Evolutionary conservation across 768 basidiomycete genomes (phyloP), one percentile per base, ranked within the genome.

Genomic region (Pleurotus giganteus): DNA sequence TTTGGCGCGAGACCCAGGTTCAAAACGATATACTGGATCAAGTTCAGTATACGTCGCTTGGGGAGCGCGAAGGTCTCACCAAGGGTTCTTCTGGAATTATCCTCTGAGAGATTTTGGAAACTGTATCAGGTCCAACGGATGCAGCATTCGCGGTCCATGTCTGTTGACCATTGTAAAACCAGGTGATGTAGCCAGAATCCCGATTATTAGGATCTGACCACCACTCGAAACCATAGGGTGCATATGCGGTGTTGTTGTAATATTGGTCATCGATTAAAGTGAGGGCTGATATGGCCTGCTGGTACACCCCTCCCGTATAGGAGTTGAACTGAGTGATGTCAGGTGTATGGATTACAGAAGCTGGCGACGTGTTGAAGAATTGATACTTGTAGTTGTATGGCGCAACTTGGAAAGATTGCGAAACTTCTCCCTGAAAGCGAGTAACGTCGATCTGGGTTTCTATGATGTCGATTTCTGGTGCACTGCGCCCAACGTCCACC

Each of bases 81-180:
- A 98, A 88, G 2, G 97, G 96, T 67, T 99, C 97, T 64, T 95
- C 91, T 4, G 93, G 77, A 54, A 98, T 84, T 13, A 94, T 63
- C 29, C 95, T 77, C 61, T 79, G 74, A 31, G 80, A 75, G 46
- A 98, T 76, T 53, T 85, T 58, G 0, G 81, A 73, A 3, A 60
- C 64, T 0, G 79, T 21, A 69, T 94, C 86, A 2, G 93, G 71
- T 3, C 83, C 88, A n/a, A 94, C 70, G 2, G 90, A 74, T 2
- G 71, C 75, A 1, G 89, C 71, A 8, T 80, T 83, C 43, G 89
- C 69, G 27, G 77, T 85, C 94, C 95, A 98, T 0, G 88, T 79
- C 63, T 79, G 70, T 34, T 74, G 58, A 4, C 83, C 86, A 56
- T 84, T 74, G 57, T 82, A 82, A 45, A 81, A 85, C 94, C 95